Percentiles rank a stretch among this genome's conserved stretches.
Conservation (phyloP, 805 yeast genomes). For the Pichia insulana region DNA sequence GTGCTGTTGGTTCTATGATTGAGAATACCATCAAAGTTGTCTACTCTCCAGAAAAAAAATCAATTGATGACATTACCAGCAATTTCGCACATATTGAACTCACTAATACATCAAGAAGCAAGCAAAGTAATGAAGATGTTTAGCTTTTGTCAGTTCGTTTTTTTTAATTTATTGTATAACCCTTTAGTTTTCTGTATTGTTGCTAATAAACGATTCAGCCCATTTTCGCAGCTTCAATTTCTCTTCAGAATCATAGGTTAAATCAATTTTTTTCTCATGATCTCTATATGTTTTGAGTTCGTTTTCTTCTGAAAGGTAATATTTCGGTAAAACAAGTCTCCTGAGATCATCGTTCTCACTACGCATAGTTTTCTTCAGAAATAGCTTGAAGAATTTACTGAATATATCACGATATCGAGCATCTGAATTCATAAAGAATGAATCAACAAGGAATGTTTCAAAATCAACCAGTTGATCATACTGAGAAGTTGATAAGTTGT, state of each 20-base stretch:
- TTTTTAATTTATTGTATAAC: not conserved
- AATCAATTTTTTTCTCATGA: not conserved
- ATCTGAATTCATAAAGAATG: slow-evolving; percentile 20
- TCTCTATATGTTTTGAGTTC: slow-evolving; percentile 12
- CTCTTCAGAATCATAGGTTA: slow-evolving; percentile 29
- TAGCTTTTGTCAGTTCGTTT: not conserved
- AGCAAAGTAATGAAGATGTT: no score
- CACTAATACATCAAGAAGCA: no score
- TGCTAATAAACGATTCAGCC: slow-evolving; percentile 32
- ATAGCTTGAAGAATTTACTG: slow-evolving; percentile 23
- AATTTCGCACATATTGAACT: no score
- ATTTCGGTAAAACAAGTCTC: slow-evolving; percentile 17
- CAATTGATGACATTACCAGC: no score
- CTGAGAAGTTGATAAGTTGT: slow-evolving; percentile 46
- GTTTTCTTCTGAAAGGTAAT: slow-evolving; percentile 17
- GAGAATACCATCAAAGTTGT: no score
- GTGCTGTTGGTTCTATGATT: no score
- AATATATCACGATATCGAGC: slow-evolving; percentile 24
- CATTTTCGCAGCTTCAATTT: slow-evolving; percentile 40
- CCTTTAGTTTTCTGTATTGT: slow-evolving; percentile 7
- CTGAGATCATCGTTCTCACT: slow-evolving; percentile 17
- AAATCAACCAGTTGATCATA: slow-evolving; percentile 36
- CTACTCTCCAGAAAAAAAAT: no score
- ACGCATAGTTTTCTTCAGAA: slow-evolving; percentile 26
- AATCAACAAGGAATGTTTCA: slow-evolving; percentile 29